Conservation (phyloP, 257 asterid genomes). For the Hygrophila difformis region DNA sequence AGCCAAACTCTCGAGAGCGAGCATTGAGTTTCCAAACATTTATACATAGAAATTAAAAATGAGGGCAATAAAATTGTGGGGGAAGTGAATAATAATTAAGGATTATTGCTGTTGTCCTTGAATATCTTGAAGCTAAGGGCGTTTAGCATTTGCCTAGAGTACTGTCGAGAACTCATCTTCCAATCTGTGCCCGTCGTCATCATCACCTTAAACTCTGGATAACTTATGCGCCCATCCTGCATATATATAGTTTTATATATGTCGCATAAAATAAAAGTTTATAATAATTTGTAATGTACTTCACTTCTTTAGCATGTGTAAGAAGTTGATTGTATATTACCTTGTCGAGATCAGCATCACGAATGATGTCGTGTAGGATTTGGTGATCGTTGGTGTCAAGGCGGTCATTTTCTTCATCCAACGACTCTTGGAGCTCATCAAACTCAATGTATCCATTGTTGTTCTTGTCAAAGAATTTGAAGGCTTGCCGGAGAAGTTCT, state of each 20-base stretch:
- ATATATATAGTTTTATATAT: not conserved
- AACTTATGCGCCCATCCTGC: constrained; percentile 81
- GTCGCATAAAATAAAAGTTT: too few relatives aligned
- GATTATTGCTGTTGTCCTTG: constrained; percentile 38
- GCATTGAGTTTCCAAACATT: too few relatives aligned
- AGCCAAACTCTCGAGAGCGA: too few relatives aligned
- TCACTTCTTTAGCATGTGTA: not conserved
- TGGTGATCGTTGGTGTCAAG: constrained; percentile 42
- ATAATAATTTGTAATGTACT: too few relatives aligned
- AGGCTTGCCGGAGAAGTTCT: constrained; percentile 54
- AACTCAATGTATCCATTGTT: constrained; percentile 67
- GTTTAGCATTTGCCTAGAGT: constrained; percentile 63
- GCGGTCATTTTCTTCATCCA: constrained; percentile 55
- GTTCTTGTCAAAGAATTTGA: constrained; percentile 54
- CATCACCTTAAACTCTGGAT: constrained; percentile 70
- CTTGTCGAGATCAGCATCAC: constrained; percentile 80
- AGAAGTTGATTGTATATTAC: constrained; percentile 21
- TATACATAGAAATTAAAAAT: too few relatives aligned
- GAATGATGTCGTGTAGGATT: constrained; percentile 55
- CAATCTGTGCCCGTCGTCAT: constrained; percentile 84
- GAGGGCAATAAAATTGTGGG: too few relatives aligned
- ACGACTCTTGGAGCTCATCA: constrained; percentile 55
- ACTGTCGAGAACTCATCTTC: constrained; percentile 88
- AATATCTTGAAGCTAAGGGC: constrained; percentile 67
- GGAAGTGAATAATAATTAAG: too few relatives aligned